These are phyloP conservation scores for Chaetoscypha palmicola DNA, from an alignment of 2,329 filamentous ascomycete genomes.

Conservation along the genomic window DNA sequence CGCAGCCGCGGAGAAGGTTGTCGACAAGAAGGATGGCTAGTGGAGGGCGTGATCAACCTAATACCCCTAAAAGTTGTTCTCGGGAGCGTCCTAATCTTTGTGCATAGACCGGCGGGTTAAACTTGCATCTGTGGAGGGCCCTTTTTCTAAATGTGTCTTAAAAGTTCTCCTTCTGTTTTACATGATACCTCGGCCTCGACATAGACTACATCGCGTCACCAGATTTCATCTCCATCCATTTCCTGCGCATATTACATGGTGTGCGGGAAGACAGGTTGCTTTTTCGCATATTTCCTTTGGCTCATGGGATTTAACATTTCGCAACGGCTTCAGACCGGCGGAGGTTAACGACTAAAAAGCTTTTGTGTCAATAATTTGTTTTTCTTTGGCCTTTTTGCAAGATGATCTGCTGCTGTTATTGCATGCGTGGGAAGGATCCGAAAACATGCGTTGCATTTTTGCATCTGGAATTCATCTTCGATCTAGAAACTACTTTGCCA, in stretches of 20 bases:
- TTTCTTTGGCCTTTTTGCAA: conserved; percentile 10
- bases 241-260: conserved; percentile 28
- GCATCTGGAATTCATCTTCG: conserved; percentile 6
- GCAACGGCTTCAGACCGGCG: conserved; percentile 17
- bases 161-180: conserved; percentile 37
- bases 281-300: conserved; percentile 27
- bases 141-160: conserved; percentile 36
- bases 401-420: conserved; percentile 7
- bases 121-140: conserved; percentile 39
- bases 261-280: conserved; percentile 29
- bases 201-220: conserved; percentile 31
- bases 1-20: conserved; percentile 37
- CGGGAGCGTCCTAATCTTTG: conserved; percentile 36
- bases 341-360: conserved; percentile 25
- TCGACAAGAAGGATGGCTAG: conserved; percentile 45
- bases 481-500: conserved; percentile 12
- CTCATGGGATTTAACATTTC: conserved; percentile 23
- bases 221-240: conserved; percentile 29
- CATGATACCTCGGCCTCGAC: conserved; percentile 38
- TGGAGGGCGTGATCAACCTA: conserved; percentile 27
- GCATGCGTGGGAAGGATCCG: conserved; percentile 4
- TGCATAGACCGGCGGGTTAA: conserved; percentile 38
- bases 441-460: conserved; percentile 21
- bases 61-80: conserved; percentile 33
- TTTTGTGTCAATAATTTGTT: conserved; percentile 30